Evolutionary conservation across 176 grass and related monocot genomes (phyloP), one percentile per base, ranked within the genome.

Genomic region (Rhynchospora breviuscula): DNA sequence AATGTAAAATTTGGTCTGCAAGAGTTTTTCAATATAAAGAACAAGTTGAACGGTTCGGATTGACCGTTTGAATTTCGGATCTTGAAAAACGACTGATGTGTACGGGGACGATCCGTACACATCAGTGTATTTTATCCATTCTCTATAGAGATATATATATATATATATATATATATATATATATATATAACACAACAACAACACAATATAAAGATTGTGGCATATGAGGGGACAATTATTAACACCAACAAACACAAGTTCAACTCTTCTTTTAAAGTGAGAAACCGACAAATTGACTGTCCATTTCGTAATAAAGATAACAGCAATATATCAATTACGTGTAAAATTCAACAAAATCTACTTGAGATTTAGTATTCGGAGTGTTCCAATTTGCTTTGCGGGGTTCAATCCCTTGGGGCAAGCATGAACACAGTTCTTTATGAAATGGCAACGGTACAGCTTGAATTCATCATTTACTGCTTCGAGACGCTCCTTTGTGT

Each of bases 381-480:
- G 88, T 1, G 95, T 89, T 43, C 88, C 89, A 13, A 98, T 98
- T 61, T 98, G 90, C 85, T 98, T 98, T 0, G 87, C 86, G 1
- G 92, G 92, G 86, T 98, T 95, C 7, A 98, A 64, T 40, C 95
- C 95, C 82, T 94, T 98, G 79, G 95, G 95, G 79, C 95, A 98
- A 52, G 95, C 92, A 75, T 98, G 95, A 1, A 67, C 59, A 84
- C 95, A 98, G 86, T 98, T 98, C 92, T 90, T 95, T 80, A 98
- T 98, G 67, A 85, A 88, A 82, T 98, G 95, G 68, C 95, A 98
- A 6, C 90, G 92, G 18, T 98, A 94, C 1, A 98, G 88, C 87
- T 98, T 98, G 86, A 95, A 98, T 89, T 98, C 95, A 18, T 98
- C 95, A n/a, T 98, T 94, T 85, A 97, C 85, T 35, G 78, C 79